Evolutionary conservation across 192 early-diverging fungal species (phyloP), one percentile per base, ranked within the genome.

Genomic region (Mortierella hygrophila): DNA sequence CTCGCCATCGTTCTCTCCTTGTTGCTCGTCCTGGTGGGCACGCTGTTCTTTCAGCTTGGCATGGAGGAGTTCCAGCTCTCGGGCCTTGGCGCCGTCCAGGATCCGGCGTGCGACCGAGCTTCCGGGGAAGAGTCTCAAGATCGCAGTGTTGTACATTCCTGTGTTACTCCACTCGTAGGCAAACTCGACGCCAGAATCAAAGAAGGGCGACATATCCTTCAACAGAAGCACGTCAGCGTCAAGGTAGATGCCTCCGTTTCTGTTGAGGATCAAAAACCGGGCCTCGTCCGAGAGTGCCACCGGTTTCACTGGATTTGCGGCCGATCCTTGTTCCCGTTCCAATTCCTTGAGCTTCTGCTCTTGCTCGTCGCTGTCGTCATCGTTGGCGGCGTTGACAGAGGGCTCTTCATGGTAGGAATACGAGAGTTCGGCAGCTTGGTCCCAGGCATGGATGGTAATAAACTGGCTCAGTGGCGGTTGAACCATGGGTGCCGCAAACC

Each of bases 131-230:
- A 88, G 76, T 46, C 82, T 71, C 46, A 88, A 42, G 38, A 88
- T 41, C 0, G 88, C 88, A 0, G 82, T 88, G 63, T 88, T 88
- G 46, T 88, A 88, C 79, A 81, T 75, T 13, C 68, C 44, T 3
- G 79, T 84, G 38, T 76, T 75, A 38, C 88, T 88, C 82, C 88
- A 88, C 49, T 84, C 79, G 74, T 88, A 88, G 21, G 88, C 78
- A 78, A 88, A 88, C 55, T 88, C 82, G 13, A 75, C 23, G 29
- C 80, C 77, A 18, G 82, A 46, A 20, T 88, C 73, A 54, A 76
- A 84, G 63, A 88, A 81, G 0, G 82, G 88, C 8, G 82, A 75
- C 76, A 88, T 81, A 54, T 88, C 88, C 68, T 69, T 78, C 29
- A 88, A 70, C 29, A 88, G 49, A 13, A 88, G 29, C 5, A 88